Conservation (phyloP, 306 rosid species). For the Gastrolobium bilobum region DNA sequence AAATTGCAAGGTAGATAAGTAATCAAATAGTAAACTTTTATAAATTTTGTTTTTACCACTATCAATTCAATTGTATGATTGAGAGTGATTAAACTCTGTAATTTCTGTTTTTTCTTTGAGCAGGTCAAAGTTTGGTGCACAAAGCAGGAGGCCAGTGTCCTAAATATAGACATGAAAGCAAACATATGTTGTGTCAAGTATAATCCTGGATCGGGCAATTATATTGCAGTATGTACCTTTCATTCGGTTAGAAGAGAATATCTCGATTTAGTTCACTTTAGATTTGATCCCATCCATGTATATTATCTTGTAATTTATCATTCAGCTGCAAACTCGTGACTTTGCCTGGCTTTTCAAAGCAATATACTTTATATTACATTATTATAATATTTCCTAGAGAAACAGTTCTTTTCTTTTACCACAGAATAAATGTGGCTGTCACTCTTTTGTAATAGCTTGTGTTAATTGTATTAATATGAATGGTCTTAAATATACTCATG, state of each 20-base stretch:
- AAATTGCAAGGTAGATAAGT: slow-evolving; percentile 13
- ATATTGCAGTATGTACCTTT: slow-evolving; percentile 80
- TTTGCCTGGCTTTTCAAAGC: slow-evolving; percentile 37
- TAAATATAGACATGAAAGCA: slow-evolving; percentile 97
- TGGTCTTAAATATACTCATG: slow-evolving; percentile 12
- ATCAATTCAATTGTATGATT: slow-evolving; percentile 17
- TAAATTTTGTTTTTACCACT: background rate
- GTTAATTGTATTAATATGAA: slow-evolving; percentile 3
- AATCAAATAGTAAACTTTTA: slow-evolving; percentile 15
- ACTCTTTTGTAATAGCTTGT: slow-evolving; percentile 7
- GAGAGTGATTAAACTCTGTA: slow-evolving; percentile 30
- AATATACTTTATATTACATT: slow-evolving; percentile 18
- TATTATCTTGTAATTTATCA: slow-evolving; percentile 45
- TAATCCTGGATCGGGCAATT: slow-evolving; percentile 94
- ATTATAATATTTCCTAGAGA: background rate
- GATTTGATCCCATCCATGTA: slow-evolving; percentile 26
- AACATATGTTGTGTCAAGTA: slow-evolving; percentile 97
- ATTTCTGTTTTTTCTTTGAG: slow-evolving; percentile 46
- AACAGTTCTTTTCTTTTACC: slow-evolving; percentile 30
- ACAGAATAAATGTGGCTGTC: background rate
- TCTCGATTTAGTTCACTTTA: slow-evolving; percentile 29
- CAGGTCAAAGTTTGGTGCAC: slow-evolving; percentile 99
- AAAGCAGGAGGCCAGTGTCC: slow-evolving; percentile 89
- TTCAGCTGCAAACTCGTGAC: slow-evolving; percentile 35
- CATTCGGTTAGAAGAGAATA: slow-evolving; percentile 40